Base-by-base conservation (phyloP, 495 filamentous ascomycete species). In the Aspergillus saccharolyticus region DNA sequence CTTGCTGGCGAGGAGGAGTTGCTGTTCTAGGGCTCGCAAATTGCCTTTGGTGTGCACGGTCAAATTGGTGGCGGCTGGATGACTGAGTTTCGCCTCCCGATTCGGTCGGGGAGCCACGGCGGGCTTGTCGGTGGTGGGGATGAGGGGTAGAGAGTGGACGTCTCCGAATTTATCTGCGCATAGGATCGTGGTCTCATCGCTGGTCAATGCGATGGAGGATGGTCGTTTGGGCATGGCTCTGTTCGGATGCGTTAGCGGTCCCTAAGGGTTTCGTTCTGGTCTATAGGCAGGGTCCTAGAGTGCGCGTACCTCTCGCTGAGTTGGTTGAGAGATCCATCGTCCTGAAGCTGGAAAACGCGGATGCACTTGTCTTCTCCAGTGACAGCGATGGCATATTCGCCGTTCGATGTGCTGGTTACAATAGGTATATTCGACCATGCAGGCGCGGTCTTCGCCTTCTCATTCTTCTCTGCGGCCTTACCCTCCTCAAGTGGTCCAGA, bases 121-220 rank as follows among this genome's bases (percentile, higher is more conserved):
- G 5, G 59, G 62, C 44, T 73, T 63, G 25, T 76, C 67, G 45
- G 2, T 39, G 12, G 68, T 60, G n/a, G 77, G 78, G 50, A 91
- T 67, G 2, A 97, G 72, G 3, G 94, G 92, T n/a, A 98, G 69
- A 6, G 87, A 79, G 70, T 94, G 97, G 57, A 96, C 93, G 72
- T 98, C 94, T 30, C 94, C 94, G 65, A 96, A 96, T 67, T 97
- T 98, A 72, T 98, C 95, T 30, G 83, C 91, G 55, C 79, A 84
- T 24, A 97, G 70, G 57, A 97, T 89, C 3, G 80, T 89, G 3
- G 72, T 73, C 44, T 84, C 80, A 67, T 91, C 83, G 20, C 78
- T 63, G 1, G 88, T 85, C 47, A 97, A 70, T 48, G 80, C 73
- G 54, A 98, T 69, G 47, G 88, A 82, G 66, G 84, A 89, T 25